Evolutionary conservation across 2,329 filamentous ascomycete species (phyloP), one percentile per base, ranked within the genome.

Genomic region (Scytalidium lignicola): DNA sequence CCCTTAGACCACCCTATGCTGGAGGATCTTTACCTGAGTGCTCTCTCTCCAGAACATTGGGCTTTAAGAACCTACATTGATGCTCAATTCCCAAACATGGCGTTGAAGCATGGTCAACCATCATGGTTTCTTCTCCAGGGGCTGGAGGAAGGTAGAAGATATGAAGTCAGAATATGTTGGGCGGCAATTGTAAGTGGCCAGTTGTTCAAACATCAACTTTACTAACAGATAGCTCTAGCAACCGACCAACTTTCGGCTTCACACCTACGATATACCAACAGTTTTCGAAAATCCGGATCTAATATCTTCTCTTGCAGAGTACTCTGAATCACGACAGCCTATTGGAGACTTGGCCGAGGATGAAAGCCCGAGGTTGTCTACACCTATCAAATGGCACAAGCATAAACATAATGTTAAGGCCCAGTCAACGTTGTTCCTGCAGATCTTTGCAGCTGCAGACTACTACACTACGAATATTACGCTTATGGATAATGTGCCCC

Each of bases 101-200:
- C 70, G 2, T 63, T 68, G 23, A 75, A 75, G 9, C 65, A 72
- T 12, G 89, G 88, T 7, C 69, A 74, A 10, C 74, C 83, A 46
- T 85, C 86, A 22, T 97, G 93, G 93, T 79, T 90, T 57, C 70
- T 92, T 7, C 78, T 99, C 5, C 79, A 86, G 49, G 71, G 76
- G 28, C 74, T 99, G 48, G 74, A 70, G n/a, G 77, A 81, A 29
- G 80, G 82, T 10, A 85, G 86, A 62, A 80, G 90, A 56, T 96
- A 97, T 74, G 93, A 99, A 73, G 79, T 95, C 44, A 83, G 93
- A 48, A 76, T 96, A 51, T 97, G 92, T 71, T 99, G 92, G 91
- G 78, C 90, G 52, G 93, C 93, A 39, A 93, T 86, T 52, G 92
- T 96, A 77, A 69, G 87, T 76, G 28, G n/a, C 3, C 40, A 15